phyloP scores from a whole-genome alignment of 1,284 basidiomycete genomes.

The Trametes sp. region DNA sequence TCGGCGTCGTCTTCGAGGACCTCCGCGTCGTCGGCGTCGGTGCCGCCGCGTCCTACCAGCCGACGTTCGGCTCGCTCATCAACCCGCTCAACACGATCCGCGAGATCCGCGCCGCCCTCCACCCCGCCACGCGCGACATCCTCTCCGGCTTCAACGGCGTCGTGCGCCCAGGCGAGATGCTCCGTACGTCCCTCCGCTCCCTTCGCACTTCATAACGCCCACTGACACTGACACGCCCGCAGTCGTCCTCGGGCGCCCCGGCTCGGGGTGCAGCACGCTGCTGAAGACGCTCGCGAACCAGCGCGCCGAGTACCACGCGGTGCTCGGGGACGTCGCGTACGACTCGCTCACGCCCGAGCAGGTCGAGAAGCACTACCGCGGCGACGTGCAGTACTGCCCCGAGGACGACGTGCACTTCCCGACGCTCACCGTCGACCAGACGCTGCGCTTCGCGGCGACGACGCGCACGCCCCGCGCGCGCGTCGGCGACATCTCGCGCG shows the following conservation, averaged over 20 bases:
- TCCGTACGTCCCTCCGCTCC: conserved; percentile 46
- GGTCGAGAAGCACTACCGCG: conserved; percentile 63
- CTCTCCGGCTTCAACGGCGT: conserved; percentile 58
- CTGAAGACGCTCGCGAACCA: conserved; percentile 79
- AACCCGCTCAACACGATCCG: conserved; percentile 44
- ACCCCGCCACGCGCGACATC: conserved; percentile 53
- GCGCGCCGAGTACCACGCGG: conserved; percentile 62
- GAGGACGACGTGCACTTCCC: conserved; percentile 83
- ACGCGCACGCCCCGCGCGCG: conserved; percentile 64
- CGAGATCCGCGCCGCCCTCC: conserved; percentile 40
- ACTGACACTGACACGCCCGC: not conserved
- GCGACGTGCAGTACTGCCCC: conserved; percentile 73
- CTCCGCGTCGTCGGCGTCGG: conserved; percentile 58
- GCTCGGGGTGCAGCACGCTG: conserved; percentile 78
- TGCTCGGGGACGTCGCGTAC: conserved; percentile 73
- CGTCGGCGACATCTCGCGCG: conserved; percentile 51
- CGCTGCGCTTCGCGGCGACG: conserved; percentile 68
- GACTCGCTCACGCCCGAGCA: conserved; percentile 66
- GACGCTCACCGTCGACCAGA: conserved; percentile 75
- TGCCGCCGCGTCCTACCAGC: conserved; percentile 48
- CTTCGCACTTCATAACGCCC: not conserved
- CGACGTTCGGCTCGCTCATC: conserved; percentile 51
- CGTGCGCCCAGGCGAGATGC: conserved; percentile 68
- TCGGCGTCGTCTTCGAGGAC: conserved; percentile 58
- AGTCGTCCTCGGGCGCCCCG: conserved; percentile 72